Conservation (phyloP, 2,329 filamentous ascomycete species). For the Penicillium sp. region DNA sequence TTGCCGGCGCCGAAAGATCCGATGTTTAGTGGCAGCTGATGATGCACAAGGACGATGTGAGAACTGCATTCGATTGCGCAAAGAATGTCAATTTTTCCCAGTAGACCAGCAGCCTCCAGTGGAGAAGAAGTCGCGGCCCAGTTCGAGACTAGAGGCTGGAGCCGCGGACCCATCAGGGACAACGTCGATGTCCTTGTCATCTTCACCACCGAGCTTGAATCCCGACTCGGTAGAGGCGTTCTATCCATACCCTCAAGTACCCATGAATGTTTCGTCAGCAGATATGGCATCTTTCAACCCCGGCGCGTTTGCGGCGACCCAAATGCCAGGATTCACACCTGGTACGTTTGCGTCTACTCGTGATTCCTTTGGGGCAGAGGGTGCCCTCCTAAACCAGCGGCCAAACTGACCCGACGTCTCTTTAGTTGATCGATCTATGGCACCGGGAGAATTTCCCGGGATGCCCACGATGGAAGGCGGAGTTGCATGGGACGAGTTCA, state of each 20-base stretch:
- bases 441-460: conserved; percentile 31
- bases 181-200: conserved; percentile 52
- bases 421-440: conserved; percentile 31
- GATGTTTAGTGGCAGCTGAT: conserved; percentile 76
- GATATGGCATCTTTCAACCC: conserved; percentile 38
- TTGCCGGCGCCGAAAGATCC: conserved; percentile 89
- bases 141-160: conserved; percentile 47
- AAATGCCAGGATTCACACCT: conserved; percentile 39
- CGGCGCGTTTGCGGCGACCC: conserved; percentile 31
- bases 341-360: conserved; percentile 31
- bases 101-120: conserved; percentile 73
- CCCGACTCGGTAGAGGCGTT: conserved; percentile 39
- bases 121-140: conserved; percentile 49
- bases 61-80: conserved; percentile 92
- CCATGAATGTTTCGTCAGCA: conserved; percentile 32
- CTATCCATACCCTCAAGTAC: conserved; percentile 39
- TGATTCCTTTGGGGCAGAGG: not conserved
- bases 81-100: conserved; percentile 89
- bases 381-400: not conserved
- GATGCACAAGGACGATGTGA: conserved; percentile 77
- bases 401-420: not conserved
- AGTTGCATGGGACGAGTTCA: conserved; percentile 41
- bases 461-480: conserved; percentile 36
- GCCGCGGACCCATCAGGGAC: conserved; percentile 50
- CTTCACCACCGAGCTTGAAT: conserved; percentile 38